Evolutionary conservation across 1,139 yeast genomes (phyloP), one percentile per base, ranked within the genome.

Genomic region (Suhomyces maxii): DNA sequence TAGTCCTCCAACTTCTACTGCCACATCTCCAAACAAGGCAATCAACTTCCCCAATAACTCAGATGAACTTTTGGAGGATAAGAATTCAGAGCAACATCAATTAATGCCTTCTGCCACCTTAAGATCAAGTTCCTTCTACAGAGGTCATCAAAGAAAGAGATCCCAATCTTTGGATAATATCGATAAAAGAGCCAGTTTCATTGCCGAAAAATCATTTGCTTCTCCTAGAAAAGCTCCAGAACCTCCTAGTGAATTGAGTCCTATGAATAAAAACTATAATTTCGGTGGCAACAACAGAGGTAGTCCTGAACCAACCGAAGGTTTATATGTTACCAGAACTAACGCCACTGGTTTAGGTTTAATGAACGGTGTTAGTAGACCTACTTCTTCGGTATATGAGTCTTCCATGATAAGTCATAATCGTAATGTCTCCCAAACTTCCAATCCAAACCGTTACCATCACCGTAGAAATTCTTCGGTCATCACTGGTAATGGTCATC

Each of bases 161-260:
- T 78, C 83, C 1, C 81, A 77, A 56, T 79, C 85, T 0, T 50
- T 79, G 60, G 86, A 81, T 47, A 79, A 81, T 49, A 58, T 62
- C 44, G 61, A 53, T 26, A 52, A 53, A 35, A 44, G 55, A 28
- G 46, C 48, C 35, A 45, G 55, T 36, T 45, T 45, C 9, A 46
- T 53, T 33, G 53, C 55, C 9, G 53, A 54, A 6, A 53, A 52
- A 34, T 47, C 58, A 3, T 82, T 83, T 57, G 61, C 71, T 31
- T 82, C 88, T 0, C 89, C 88, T 25, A 71, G 88, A 61, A 80
- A 71, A 55, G 85, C 87, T 0, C 88, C 88, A 1, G 73, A 72
- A 45, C 84, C 85, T 7, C 85, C 85, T 2, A 59, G 70, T 6
- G 71, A 69, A 40, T 73, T 77, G 38, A 75, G 67, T 44, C 67